Base-by-base conservation (phyloP, 352 stramenopile species). In the Pythium pyrilobum region DNA sequence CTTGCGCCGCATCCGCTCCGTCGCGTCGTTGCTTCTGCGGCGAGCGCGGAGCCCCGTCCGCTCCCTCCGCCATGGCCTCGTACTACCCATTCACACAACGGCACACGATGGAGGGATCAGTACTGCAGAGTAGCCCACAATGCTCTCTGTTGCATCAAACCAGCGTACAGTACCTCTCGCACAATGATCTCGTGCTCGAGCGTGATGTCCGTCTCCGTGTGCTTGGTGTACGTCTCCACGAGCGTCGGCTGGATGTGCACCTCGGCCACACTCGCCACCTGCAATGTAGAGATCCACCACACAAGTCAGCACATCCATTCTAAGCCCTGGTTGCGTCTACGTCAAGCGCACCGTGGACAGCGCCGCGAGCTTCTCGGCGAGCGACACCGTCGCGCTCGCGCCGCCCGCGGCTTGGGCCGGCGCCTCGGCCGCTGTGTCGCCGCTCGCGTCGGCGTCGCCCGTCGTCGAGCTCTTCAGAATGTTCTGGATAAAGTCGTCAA, bases 401-500 rank as follows among this genome's bases (percentile, higher is more conserved):
- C 16, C 37, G 4, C 23, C n/a, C 16, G 13, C 42, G 7, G 28
- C 25, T 5, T 15, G 12, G 3, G 16, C 27, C 7, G 27, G 6
- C 0, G 42, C 6, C 16, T 10, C 27, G 25, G 41, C 21, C 3
- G 38, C 11, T 2, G 38, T 15, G 20, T 15, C 4, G 18, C 13
- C 24, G 45, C 21, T 29, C 40, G 15, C 15, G 29, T 38, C 37
- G 5, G 31, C 23, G 11, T 32, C 39, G 9, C 43, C 37, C 5
- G 52, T 23, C 8, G 53, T 43, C 5, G 80, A 73, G 39, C 64
- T 85, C 62, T 89, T 89, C 12, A 92, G 66, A 44, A 92, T 88
- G 43, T 87, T 88, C 64, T 90, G 77, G 52, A 92, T 92, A 47
- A 92, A 92, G 64, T 90, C 79, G 44, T 89, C 79, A 46, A 92